Evolutionary conservation across 352 stramenopile species (phyloP).

Genomic region (Aphanomyces stellatus): DNA sequence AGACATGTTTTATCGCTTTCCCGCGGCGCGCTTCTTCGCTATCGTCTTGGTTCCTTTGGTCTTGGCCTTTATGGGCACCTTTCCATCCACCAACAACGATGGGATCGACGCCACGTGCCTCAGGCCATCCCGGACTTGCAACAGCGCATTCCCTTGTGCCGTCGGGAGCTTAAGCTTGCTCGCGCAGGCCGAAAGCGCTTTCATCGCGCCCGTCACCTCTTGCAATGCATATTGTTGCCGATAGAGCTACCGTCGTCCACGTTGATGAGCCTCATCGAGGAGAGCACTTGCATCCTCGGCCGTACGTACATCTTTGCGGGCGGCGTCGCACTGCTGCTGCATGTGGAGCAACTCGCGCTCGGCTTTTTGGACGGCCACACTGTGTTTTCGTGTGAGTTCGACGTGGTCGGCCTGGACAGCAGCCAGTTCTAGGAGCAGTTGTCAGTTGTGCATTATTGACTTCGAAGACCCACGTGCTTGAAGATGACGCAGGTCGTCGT

Average conservation of each 20-base stretch:
- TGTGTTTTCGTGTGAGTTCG: neutral
- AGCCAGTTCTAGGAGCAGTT: neutral
- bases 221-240: neutral
- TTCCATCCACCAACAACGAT: too few relatives aligned
- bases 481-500: neutral
- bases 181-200: neutral
- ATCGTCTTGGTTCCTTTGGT: too few relatives aligned
- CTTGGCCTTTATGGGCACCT: too few relatives aligned
- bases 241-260: neutral
- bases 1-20: slow-evolving; percentile 31
- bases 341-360: neutral
- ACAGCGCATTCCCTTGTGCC: neutral
- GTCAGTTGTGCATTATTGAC: too few relatives aligned
- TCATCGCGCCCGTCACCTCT: neutral
- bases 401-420: neutral
- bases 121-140: too few relatives aligned
- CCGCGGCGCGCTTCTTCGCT: neutral
- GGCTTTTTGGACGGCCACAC: neutral
- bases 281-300: neutral
- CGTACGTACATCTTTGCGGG: slow-evolving; percentile 5
- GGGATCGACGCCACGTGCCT: too few relatives aligned
- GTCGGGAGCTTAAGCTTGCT: neutral
- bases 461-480: slow-evolving; percentile 1
- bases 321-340: neutral
- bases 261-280: neutral